Conservation (phyloP, 208 protist genomes). For the Acanthamoeba castellanii region DNA sequence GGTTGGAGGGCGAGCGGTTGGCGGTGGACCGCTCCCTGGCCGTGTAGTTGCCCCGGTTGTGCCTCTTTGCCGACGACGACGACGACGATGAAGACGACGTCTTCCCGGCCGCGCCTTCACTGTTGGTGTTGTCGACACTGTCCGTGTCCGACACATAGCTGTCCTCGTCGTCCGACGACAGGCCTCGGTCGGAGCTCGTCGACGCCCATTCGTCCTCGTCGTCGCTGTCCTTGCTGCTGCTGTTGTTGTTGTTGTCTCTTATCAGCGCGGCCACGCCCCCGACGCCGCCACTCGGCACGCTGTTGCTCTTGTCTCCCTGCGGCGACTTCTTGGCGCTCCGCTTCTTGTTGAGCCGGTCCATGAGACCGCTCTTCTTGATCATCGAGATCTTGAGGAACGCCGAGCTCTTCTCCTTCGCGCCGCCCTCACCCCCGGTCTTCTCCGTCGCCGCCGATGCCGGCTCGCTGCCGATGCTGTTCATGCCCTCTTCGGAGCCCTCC, state of each 20-base stretch:
- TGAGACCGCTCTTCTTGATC: slow-evolving; percentile 30
- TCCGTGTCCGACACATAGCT: slow-evolving; percentile 4
- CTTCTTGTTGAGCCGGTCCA: slow-evolving; percentile 35
- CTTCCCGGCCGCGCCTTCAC: not conserved
- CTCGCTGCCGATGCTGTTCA: not conserved
- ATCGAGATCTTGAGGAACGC: slow-evolving; percentile 23
- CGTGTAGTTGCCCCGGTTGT: not conserved
- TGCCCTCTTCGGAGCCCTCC: not conserved
- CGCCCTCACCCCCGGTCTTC: not conserved
- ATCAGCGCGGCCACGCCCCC: not conserved
- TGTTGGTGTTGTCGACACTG: not conserved
- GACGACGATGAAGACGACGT: not conserved
- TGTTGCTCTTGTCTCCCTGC: not conserved
- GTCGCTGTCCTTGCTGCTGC: not conserved
- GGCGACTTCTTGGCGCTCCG: not conserved
- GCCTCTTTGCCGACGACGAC: not conserved
- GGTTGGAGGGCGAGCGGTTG: not conserved
- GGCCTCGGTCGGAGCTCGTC: not conserved
- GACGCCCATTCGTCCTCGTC: not conserved
- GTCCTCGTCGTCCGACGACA: not conserved
- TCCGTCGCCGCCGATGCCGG: not conserved
- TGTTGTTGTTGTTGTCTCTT: not conserved
- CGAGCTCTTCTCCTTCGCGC: not conserved
- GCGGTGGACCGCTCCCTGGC: not conserved
- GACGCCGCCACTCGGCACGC: not conserved